phyloP scores from a whole-genome alignment of 164 flowering plant species.

The Paratinospora sagittata region DNA sequence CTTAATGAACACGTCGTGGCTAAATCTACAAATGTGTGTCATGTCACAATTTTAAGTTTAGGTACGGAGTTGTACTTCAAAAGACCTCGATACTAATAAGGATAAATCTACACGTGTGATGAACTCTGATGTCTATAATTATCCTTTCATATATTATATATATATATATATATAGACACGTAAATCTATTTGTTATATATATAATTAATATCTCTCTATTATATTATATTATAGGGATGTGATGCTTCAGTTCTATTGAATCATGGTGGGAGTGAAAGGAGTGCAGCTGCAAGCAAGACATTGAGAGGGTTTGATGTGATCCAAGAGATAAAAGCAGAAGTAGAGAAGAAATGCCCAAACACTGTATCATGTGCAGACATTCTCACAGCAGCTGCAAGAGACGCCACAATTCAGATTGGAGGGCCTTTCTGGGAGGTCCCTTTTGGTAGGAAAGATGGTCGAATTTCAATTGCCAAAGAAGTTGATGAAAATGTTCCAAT shows the following conservation, averaged over 20 bases:
- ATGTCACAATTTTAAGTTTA: too few relatives aligned
- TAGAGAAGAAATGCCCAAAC: constrained; percentile 60
- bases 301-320: constrained; percentile 65
- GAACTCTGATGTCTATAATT: too few relatives aligned
- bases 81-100: too few relatives aligned
- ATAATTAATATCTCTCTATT: too few relatives aligned
- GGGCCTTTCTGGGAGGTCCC: constrained; percentile 69
- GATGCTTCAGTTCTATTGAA: constrained; percentile 68
- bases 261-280: constrained; percentile 53
- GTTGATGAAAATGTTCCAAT: constrained; percentile 42
- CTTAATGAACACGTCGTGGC: too few relatives aligned
- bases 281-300: constrained; percentile 42
- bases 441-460: constrained; percentile 70
- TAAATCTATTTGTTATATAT: too few relatives aligned
- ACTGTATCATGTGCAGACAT: constrained; percentile 87
- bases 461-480: constrained; percentile 44
- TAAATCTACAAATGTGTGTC: too few relatives aligned
- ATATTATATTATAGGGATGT: constrained; percentile 47
- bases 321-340: constrained; percentile 56
- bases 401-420: constrained; percentile 44
- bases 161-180: too few relatives aligned
- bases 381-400: constrained; percentile 64
- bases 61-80: too few relatives aligned
- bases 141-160: too few relatives aligned
- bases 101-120: too few relatives aligned